phyloP scores from a whole-genome alignment of 805 yeast genomes.

The Kuraishia hungarica region DNA sequence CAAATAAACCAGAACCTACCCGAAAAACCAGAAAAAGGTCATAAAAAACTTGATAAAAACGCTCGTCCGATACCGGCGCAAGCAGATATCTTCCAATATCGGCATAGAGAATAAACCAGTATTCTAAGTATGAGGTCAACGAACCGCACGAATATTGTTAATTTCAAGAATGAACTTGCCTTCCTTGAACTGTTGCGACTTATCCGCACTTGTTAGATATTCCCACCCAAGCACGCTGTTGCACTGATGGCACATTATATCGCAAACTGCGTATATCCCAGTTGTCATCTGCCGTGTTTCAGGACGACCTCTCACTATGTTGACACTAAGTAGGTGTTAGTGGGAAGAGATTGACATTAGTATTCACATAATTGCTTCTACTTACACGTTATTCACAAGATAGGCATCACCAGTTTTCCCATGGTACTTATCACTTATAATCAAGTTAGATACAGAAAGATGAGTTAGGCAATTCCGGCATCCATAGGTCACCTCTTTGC shows the following conservation, averaged over 20 bases:
- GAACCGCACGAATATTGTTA: constrained; percentile 11
- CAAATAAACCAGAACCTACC: background rate
- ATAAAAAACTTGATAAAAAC: background rate
- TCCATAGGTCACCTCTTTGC: constrained; percentile 16
- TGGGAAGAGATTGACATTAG: background rate
- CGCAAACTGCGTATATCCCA: constrained; percentile 49
- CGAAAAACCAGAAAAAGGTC: background rate
- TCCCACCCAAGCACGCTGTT: constrained; percentile 52
- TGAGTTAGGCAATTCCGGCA: constrained; percentile 22
- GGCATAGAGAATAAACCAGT: background rate
- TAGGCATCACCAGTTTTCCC: constrained; percentile 54
- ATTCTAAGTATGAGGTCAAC: background rate
- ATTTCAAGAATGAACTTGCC: constrained; percentile 50
- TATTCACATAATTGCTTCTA: background rate
- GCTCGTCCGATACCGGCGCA: background rate
- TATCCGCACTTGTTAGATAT: constrained; percentile 38
- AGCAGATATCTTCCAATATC: background rate
- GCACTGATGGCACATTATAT: constrained; percentile 49
- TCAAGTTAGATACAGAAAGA: constrained; percentile 17
- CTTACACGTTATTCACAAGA: constrained; percentile 37
- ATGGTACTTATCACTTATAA: constrained; percentile 30
- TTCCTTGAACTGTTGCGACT: constrained; percentile 47
- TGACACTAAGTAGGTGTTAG: constrained; percentile 8
- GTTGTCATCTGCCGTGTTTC: constrained; percentile 40
- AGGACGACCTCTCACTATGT: constrained; percentile 12